Percentiles rank a stretch among this genome's conserved stretches.
Evolutionary conservation across 306 rosid species (phyloP).

Genomic region (Begonia fuchsioides): DNA sequence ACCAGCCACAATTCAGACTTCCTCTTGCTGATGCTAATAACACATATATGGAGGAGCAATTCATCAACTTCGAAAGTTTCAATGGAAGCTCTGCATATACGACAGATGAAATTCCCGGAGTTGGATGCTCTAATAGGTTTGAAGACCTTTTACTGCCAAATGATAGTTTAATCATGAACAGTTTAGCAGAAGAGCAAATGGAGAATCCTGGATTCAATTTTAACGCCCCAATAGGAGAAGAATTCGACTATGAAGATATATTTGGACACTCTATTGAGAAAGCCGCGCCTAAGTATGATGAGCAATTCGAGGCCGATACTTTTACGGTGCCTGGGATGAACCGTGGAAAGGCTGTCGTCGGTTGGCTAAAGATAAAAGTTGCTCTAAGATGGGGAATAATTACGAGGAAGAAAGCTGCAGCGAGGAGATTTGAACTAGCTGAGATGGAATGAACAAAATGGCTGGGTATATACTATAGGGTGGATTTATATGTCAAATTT

Average conservation of each 20-base stretch:
- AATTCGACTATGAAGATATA: not conserved
- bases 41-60: too few relatives aligned
- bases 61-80: not conserved
- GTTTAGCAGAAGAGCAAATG: conserved; percentile 81
- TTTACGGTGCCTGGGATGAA: conserved; percentile 24
- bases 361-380: conserved; percentile 90
- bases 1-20: conserved; percentile 26
- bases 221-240: conserved; percentile 26
- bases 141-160: conserved; percentile 52
- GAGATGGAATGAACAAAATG: conserved; percentile 42
- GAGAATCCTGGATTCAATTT: conserved; percentile 31
- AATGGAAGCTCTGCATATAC: conserved; percentile 26
- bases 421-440: conserved; percentile 63
- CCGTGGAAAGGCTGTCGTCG: conserved; percentile 73
- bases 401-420: conserved; percentile 58
- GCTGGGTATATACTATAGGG: too few relatives aligned
- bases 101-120: conserved; percentile 3
- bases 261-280: conserved; percentile 34
- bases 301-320: conserved; percentile 33
- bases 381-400: conserved; percentile 91
- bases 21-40: conserved; percentile 8
- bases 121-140: conserved; percentile 23
- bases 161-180: too few relatives aligned
- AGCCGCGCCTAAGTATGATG: conserved; percentile 38
- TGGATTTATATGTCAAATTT: too few relatives aligned